Conservation (phyloP, 2,329 filamentous ascomycete genomes). For the Pseudogymnoascus sp. region DNA sequence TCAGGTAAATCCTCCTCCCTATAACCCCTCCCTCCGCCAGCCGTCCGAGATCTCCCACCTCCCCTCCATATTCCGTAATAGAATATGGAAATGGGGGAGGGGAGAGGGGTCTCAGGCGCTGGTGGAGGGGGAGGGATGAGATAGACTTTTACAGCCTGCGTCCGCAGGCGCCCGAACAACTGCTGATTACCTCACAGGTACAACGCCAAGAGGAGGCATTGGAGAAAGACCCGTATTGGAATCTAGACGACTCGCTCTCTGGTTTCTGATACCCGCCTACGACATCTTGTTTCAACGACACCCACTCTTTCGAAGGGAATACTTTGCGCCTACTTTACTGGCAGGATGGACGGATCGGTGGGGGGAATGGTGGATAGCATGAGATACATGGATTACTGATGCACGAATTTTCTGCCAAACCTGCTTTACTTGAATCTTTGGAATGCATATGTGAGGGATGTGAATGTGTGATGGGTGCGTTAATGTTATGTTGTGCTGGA, state of each 20-base stretch:
- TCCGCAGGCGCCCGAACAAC: neutral
- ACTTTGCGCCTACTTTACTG: too few species aligned
- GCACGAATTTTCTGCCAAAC: neutral
- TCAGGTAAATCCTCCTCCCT: too few species aligned
- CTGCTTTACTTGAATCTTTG: neutral
- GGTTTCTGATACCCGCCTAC: constrained; percentile 17
- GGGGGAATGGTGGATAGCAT: neutral
- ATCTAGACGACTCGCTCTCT: constrained; percentile 66
- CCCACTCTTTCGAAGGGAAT: too few species aligned
- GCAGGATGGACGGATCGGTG: neutral
- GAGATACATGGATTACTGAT: neutral
- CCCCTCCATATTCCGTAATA: too few species aligned
- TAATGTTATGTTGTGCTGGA: too few species aligned
- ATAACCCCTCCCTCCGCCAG: too few species aligned
- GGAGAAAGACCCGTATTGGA: constrained; percentile 99
- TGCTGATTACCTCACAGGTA: constrained; percentile 54
- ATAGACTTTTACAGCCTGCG: constrained; percentile 6
- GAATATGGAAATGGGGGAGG: too few species aligned
- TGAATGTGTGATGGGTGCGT: neutral
- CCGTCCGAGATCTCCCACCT: too few species aligned
- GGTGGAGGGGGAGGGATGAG: too few species aligned
- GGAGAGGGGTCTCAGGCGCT: too few species aligned
- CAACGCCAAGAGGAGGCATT: constrained; percentile 99
- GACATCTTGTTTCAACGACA: too few species aligned
- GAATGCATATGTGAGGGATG: neutral